Evolutionary conservation across 164 flowering plant genomes (phyloP).

Genomic region (Tinospora cordifolia): DNA sequence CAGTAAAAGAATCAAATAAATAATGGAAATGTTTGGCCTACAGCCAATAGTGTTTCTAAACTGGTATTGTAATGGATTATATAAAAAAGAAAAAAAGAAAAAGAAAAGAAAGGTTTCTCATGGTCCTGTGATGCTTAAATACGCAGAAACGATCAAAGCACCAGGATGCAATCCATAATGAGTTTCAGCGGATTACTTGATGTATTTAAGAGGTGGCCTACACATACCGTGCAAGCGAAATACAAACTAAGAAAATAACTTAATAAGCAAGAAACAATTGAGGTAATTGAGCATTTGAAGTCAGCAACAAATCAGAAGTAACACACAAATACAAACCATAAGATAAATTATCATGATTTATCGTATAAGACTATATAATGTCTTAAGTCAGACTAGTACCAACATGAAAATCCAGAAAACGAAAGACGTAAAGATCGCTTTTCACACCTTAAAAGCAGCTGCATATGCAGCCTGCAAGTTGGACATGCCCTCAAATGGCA

Average conservation of each 20-base stretch:
- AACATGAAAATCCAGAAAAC: neutral
- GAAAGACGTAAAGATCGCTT: conserved; percentile 1
- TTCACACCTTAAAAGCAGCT: conserved; percentile 84
- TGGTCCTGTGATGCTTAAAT: no score
- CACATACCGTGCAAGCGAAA: neutral
- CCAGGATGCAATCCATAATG: neutral
- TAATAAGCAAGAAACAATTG: neutral
- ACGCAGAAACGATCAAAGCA: neutral
- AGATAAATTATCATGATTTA: neutral
- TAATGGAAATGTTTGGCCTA: no score
- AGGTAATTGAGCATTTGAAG: neutral
- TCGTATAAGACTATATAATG: no score
- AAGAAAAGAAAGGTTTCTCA: no score
- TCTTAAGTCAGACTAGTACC: neutral
- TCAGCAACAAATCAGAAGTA: neutral
- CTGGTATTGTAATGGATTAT: no score
- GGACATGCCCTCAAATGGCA: conserved; percentile 99
- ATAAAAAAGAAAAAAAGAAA: no score
- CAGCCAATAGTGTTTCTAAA: no score
- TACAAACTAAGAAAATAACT: neutral
- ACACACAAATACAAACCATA: neutral
- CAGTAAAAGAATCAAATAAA: no score
- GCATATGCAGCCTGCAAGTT: conserved; percentile 99
- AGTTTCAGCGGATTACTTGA: neutral
- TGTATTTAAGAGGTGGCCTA: neutral